phyloP scores from a whole-genome alignment of 2,329 filamentous ascomycete species.

The Grosmannia huntii region DNA sequence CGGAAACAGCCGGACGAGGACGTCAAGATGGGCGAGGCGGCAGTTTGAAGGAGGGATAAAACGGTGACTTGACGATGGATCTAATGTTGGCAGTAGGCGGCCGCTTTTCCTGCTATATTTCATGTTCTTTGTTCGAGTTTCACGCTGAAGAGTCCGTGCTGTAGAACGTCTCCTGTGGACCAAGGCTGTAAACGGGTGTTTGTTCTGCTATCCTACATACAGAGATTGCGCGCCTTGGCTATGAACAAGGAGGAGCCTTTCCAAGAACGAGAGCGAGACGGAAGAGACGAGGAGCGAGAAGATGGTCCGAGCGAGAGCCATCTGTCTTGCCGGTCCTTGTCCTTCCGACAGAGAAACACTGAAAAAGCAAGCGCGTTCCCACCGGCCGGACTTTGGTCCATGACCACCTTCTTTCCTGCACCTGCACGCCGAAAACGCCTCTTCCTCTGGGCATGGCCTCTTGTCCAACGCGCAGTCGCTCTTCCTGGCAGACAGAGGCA shows the following conservation, averaged over 20 bases:
- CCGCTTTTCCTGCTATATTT: too few relatives aligned
- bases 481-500: not conserved
- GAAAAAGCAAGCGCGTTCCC: not conserved
- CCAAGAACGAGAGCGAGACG: not conserved
- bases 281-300: not conserved
- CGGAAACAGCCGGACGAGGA: constrained; percentile 21
- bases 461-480: too few relatives aligned
- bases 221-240: not conserved
- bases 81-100: too few relatives aligned
- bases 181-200: not conserved
- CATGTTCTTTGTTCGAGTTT: too few relatives aligned
- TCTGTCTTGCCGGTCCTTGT: too few relatives aligned
- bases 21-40: not conserved
- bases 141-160: not conserved
- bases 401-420: not conserved
- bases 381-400: constrained; percentile 1
- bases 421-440: not conserved
- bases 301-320: too few relatives aligned
- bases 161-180: too few relatives aligned
- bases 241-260: not conserved
- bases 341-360: not conserved
- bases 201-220: not conserved
- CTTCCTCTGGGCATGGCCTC: too few relatives aligned
- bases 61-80: too few relatives aligned
- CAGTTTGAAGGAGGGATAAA: not conserved